Base-by-base conservation (phyloP, 164 flowering plant species). In the Stephania japonica region DNA sequence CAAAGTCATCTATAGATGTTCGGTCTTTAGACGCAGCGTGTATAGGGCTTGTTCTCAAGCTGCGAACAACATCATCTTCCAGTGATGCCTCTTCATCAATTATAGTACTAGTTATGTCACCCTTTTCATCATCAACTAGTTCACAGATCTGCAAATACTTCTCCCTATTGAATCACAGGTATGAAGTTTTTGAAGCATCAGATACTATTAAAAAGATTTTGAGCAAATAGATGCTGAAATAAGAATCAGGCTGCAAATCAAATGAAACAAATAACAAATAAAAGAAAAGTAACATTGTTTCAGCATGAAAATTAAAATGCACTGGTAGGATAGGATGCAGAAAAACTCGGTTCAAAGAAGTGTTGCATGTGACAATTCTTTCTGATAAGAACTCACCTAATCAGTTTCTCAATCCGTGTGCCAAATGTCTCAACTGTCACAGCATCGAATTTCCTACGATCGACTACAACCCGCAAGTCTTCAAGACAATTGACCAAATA, bases 1-100 rank as follows among this genome's bases (percentile, higher is more conserved):
- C 98, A 87, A 96, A 96, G 83, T 93, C 97, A 82, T 96, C 99
- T 69, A 96, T 96, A 10, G 99, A 88, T n/a, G 99, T 96, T 21
- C 99, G 92, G 70, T 96, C 99, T 83, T 86, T 93, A 27, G 89
- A 76, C 65, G 77, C 42, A 65, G 91, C 70, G 81, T 93, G 94
- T 56, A 86, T 74, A 41, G 99, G 98, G 77, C 97, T 91, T 43
- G 97, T 86, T 78, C 97, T 86, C 82, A 93, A 84, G 83, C 99
- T 93, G 72, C 94, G 98, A 42, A 93, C 86, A 64, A 88, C 89
- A 80, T 96, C 99, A 83, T 96, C 99, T 80, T 96, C 99, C 74
- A 96, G 70, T 62, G 97, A 94, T 64, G 87, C 86, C 77, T 96
- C 98, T 80, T 96, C 99, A 80, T 96, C 97, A 75, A 93, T 91